Evolutionary conservation across 352 stramenopile species (phyloP).

Genomic region (Phytopythium ostracodes): DNA sequence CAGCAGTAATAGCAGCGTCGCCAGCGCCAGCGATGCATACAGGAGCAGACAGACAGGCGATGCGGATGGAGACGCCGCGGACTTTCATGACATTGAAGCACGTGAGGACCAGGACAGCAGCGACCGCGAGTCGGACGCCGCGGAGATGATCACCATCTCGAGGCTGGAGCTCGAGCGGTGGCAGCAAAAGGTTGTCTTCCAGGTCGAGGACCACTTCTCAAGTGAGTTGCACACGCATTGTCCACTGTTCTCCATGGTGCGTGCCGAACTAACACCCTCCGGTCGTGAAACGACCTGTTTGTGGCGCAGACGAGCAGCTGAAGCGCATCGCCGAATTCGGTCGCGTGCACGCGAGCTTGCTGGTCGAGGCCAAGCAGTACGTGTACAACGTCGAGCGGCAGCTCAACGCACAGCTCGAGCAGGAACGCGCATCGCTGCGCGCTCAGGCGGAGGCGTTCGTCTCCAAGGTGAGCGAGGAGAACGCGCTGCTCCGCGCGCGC

Average conservation of each 20-base stretch:
- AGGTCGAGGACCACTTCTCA: conserved; percentile 64
- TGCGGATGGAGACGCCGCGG: background rate
- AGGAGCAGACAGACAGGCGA: background rate
- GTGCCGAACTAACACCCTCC: background rate
- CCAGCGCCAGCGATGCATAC: background rate
- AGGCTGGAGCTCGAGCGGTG: conserved; percentile 57
- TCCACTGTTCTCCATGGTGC: background rate
- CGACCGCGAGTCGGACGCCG: conserved; percentile 4
- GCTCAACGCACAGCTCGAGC: conserved; percentile 42
- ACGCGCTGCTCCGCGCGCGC: conserved; percentile 24
- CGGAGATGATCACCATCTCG: conserved; percentile 38
- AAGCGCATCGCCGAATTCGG: conserved; percentile 79
- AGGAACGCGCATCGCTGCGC: conserved; percentile 37
- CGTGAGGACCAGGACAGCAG: conserved; percentile 11
- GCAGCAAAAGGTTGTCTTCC: conserved; percentile 52
- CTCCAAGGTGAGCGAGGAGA: conserved; percentile 40
- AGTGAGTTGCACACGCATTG: conserved; percentile 28
- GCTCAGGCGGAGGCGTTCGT: conserved; percentile 52
- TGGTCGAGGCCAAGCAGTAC: conserved; percentile 65
- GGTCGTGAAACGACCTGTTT: background rate
- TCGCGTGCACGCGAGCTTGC: conserved; percentile 55
- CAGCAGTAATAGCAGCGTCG: background rate
- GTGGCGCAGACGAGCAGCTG: conserved; percentile 57
- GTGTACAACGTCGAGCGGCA: conserved; percentile 56
- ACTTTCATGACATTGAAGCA: too few relatives aligned